Conservation (phyloP, 768 basidiomycete species). For the Russula griseocarnosa region DNA sequence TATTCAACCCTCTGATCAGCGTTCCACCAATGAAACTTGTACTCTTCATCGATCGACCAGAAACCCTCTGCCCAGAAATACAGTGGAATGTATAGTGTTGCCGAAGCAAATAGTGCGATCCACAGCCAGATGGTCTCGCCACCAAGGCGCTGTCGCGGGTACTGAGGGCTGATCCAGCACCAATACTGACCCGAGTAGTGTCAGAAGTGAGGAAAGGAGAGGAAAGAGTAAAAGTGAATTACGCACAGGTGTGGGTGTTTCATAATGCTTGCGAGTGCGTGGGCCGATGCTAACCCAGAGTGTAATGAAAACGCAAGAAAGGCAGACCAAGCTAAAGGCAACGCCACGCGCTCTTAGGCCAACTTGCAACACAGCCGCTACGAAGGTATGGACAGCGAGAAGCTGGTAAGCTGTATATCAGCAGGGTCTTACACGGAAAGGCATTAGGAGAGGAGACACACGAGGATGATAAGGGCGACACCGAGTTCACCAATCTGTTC, state of each 20-base stretch:
- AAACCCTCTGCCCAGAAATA: too few relatives aligned
- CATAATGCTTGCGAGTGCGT: constrained; percentile 28
- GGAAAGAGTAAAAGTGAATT: neutral
- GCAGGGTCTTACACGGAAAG: neutral
- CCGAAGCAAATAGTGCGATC: too few relatives aligned
- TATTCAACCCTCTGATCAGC: too few relatives aligned
- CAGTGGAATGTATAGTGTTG: too few relatives aligned
- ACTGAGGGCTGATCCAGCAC: constrained; percentile 2
- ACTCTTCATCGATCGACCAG: too few relatives aligned
- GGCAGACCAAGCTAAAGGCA: constrained; percentile 26
- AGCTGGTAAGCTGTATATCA: constrained; percentile 32
- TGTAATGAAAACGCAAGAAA: constrained; percentile 26
- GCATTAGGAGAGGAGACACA: constrained; percentile 26
- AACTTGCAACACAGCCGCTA: constrained; percentile 37
- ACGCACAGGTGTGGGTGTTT: constrained; percentile 38
- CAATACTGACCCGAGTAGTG: constrained; percentile 13
- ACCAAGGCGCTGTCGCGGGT: neutral
- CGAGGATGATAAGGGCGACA: constrained; percentile 42
- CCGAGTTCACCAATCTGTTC: constrained; percentile 43
- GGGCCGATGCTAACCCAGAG: constrained; percentile 39
- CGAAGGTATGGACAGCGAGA: constrained; percentile 42
- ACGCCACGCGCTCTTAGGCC: constrained; percentile 31
- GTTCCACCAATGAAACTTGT: too few relatives aligned
- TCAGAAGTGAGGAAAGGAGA: neutral
- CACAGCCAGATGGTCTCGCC: neutral